Conservation (phyloP, 1,284 basidiomycete genomes). For the Butyriboletus appendiculatus region DNA sequence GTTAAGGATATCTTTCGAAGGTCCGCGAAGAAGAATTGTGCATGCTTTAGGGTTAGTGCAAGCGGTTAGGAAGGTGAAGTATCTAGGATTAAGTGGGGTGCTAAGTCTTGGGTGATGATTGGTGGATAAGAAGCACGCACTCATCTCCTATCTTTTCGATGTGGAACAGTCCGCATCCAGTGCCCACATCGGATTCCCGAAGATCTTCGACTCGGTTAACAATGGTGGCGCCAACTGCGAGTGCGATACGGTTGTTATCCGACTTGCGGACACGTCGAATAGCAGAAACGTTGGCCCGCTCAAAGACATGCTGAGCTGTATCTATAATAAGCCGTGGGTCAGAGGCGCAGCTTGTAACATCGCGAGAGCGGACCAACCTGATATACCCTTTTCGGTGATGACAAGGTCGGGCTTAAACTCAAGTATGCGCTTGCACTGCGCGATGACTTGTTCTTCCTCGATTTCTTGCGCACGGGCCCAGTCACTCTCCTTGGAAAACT, state of each 20-base stretch:
- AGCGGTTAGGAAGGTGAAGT: conserved; percentile 95
- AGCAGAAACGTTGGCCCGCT: conserved; percentile 89
- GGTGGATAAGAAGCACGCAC: conserved; percentile 40
- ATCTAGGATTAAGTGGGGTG: conserved; percentile 47
- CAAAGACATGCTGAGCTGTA: conserved; percentile 91
- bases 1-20: conserved; percentile 97
- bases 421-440: conserved; percentile 83
- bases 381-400: conserved; percentile 98
- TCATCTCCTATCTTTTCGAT: conserved; percentile 98
- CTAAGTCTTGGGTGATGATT: background rate
- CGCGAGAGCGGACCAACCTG: conserved; percentile 54
- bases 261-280: conserved; percentile 96
- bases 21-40: conserved; percentile 97
- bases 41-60: conserved; percentile 96
- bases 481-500: conserved; percentile 93
- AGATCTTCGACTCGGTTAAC: conserved; percentile 97
- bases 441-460: conserved; percentile 97
- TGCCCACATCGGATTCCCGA: conserved; percentile 90
- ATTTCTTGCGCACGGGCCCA: conserved; percentile 94
- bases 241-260: conserved; percentile 98
- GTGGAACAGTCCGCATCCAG: conserved; percentile 92
- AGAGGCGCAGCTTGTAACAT: background rate
- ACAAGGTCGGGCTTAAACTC: conserved; percentile 96
- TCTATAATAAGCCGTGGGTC: conserved; percentile 49
- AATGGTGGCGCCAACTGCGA: conserved; percentile 94